These are phyloP conservation scores for Cordyceps sp. DNA, from an alignment of 2,329 filamentous ascomycete species.

Conservation along the genomic window DNA sequence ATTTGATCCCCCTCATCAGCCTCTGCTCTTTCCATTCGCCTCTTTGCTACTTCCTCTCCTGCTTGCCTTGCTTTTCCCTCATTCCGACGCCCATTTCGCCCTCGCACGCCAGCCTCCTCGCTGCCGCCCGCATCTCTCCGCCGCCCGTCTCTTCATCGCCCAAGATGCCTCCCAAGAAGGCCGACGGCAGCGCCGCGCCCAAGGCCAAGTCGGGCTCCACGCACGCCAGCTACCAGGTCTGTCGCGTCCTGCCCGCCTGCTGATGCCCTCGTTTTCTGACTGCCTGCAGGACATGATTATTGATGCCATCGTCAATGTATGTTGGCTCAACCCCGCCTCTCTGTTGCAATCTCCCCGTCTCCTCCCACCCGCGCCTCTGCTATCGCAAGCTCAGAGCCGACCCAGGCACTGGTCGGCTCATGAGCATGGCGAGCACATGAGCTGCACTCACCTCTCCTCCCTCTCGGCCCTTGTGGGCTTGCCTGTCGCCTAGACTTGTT, in stretches of 20 bases:
- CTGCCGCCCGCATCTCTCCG: conserved; percentile 1
- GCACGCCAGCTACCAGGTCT: conserved; percentile 43
- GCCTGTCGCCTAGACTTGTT: not conserved
- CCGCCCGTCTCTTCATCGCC: conserved; percentile 8
- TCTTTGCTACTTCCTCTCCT: conserved; percentile 4
- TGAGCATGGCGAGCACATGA: too few relatives aligned
- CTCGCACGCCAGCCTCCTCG: not conserved
- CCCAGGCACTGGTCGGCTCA: too few relatives aligned
- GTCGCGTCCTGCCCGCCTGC: conserved; percentile 8
- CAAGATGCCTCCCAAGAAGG: conserved; percentile 45
- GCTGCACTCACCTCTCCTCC: not conserved
- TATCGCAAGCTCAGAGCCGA: too few relatives aligned
- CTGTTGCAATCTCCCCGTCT: too few relatives aligned
- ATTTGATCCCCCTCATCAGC: conserved; percentile 1
- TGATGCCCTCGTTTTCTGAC: conserved; percentile 8
- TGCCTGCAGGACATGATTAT: conserved; percentile 41
- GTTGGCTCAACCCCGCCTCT: too few relatives aligned
- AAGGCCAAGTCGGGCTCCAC: conserved; percentile 32
- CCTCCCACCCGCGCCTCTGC: too few relatives aligned
- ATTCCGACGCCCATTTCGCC: too few relatives aligned
- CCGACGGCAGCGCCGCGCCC: conserved; percentile 17
- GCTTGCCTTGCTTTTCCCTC: conserved; percentile 6
- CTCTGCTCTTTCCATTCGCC: conserved; percentile 7
- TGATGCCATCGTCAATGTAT: conserved; percentile 44
- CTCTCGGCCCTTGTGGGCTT: not conserved